Evolutionary conservation across 2,329 filamentous ascomycete species (phyloP).

Genomic region (Achaetomium macrosporum): DNA sequence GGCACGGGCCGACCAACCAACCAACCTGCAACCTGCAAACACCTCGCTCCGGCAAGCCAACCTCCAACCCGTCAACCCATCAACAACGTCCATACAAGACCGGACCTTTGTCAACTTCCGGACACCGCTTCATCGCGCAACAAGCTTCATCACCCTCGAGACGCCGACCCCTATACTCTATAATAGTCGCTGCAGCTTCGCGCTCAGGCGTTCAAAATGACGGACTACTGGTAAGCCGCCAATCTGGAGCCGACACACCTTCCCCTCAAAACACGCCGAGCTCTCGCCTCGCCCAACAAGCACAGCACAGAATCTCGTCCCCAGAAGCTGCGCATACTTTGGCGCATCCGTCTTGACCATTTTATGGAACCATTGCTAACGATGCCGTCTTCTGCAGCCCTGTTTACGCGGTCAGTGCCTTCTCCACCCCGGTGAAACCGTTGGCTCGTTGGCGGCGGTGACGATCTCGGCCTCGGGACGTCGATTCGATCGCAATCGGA

Average conservation of each 20-base stretch:
- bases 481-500: conserved; percentile 20
- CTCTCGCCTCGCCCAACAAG: conserved; percentile 1
- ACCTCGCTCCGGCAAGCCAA: conserved; percentile 26
- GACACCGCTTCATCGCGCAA: conserved; percentile 17
- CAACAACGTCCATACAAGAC: conserved; percentile 15
- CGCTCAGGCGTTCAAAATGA: conserved; percentile 22
- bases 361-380: conserved; percentile 36
- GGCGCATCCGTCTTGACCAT: background rate
- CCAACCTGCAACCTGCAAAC: conserved; percentile 31
- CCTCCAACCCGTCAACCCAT: conserved; percentile 19
- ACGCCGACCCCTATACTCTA: background rate
- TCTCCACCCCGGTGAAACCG: conserved; percentile 8
- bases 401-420: conserved; percentile 91
- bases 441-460: conserved; percentile 14
- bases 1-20: conserved; percentile 15
- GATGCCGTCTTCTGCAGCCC: conserved; percentile 54
- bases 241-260: conserved; percentile 5
- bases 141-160: conserved; percentile 10
- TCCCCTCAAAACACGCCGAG: conserved; percentile 17
- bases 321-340: background rate
- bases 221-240: conserved; percentile 25
- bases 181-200: conserved; percentile 15
- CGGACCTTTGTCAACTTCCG: conserved; percentile 4
- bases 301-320: background rate
- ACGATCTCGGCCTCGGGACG: conserved; percentile 21